Percentiles rank a stretch among this genome's conserved stretches.
Conservation (phyloP, 768 basidiomycete species). For the Tylopilus subfusipes region DNA sequence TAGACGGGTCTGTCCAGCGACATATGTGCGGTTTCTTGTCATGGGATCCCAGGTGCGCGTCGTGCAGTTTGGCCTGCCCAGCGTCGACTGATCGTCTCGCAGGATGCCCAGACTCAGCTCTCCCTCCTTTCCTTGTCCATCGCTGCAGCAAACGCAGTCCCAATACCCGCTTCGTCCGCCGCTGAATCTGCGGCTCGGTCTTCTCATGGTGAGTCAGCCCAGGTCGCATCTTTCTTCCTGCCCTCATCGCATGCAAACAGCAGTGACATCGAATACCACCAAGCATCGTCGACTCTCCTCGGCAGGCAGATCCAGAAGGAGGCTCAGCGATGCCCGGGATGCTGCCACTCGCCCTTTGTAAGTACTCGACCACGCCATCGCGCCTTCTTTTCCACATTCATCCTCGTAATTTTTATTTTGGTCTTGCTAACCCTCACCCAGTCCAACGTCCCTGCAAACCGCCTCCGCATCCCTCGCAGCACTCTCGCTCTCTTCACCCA, state of each 20-base stretch:
- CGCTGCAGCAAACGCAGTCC: slow-evolving; percentile 49
- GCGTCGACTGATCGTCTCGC: not conserved
- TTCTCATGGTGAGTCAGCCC: slow-evolving; percentile 15
- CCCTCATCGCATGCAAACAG: slow-evolving; percentile 3
- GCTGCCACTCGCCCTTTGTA: slow-evolving; percentile 72
- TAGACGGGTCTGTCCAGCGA: not conserved
- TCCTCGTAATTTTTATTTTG: not conserved
- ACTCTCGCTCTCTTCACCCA: slow-evolving; percentile 40
- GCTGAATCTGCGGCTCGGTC: slow-evolving; percentile 17
- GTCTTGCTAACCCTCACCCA: slow-evolving; percentile 15
- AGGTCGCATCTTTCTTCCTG: not conserved
- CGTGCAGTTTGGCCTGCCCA: not conserved
- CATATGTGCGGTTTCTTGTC: slow-evolving; percentile 11
- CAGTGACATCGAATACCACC: slow-evolving; percentile 31
- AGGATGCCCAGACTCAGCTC: slow-evolving; percentile 15
- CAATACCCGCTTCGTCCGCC: slow-evolving; percentile 39
- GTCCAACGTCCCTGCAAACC: slow-evolving; percentile 36
- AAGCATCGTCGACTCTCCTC: slow-evolving; percentile 73
- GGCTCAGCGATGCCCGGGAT: slow-evolving; percentile 77
- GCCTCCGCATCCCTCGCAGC: slow-evolving; percentile 40
- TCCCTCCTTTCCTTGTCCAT: slow-evolving; percentile 71
- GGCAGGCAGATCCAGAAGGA: slow-evolving; percentile 62
- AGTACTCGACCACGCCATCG: slow-evolving; percentile 32
- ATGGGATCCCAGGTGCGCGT: slow-evolving; percentile 24
- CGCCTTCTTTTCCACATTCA: too few species aligned